phyloP scores from a whole-genome alignment of 2,329 filamentous ascomycete genomes.

The Trichoderma asperellum region DNA sequence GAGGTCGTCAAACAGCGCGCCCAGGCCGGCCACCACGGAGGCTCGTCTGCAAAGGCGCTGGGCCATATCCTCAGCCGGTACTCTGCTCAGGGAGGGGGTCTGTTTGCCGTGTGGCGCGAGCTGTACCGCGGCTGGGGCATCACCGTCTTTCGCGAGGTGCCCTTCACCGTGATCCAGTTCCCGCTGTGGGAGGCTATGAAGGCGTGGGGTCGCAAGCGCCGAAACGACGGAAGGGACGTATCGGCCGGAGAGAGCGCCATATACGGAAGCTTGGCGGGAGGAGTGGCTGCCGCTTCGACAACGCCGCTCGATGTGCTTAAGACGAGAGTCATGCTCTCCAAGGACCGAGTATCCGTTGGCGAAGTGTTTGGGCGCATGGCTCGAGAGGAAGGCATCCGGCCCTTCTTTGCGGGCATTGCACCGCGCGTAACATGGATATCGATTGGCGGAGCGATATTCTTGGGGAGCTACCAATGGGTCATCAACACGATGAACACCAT shows the following conservation, averaged over 20 bases:
- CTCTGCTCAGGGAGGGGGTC: conserved; percentile 41
- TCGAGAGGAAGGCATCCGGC: conserved; percentile 63
- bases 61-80: conserved; percentile 66
- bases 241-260: conserved; percentile 78
- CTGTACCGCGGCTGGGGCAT: conserved; percentile 91
- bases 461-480: conserved; percentile 90
- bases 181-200: conserved; percentile 96
- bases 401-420: conserved; percentile 76
- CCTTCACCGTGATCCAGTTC: conserved; percentile 96
- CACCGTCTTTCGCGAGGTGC: conserved; percentile 93
- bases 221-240: conserved; percentile 49
- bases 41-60: conserved; percentile 68
- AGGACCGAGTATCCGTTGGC: conserved; percentile 63
- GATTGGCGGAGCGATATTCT: conserved; percentile 88
- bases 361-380: conserved; percentile 67
- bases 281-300: conserved; percentile 82
- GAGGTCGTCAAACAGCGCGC: conserved; percentile 97
- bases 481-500: conserved; percentile 66
- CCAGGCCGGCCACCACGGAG: conserved; percentile 82
- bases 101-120: conserved; percentile 72
- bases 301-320: conserved; percentile 96
- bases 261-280: conserved; percentile 83
- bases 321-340: conserved; percentile 91
- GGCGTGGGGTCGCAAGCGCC: conserved; percentile 60
- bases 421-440: conserved; percentile 94